Conservation (phyloP, 345 rosid genomes). For the Lepidium didymum region DNA sequence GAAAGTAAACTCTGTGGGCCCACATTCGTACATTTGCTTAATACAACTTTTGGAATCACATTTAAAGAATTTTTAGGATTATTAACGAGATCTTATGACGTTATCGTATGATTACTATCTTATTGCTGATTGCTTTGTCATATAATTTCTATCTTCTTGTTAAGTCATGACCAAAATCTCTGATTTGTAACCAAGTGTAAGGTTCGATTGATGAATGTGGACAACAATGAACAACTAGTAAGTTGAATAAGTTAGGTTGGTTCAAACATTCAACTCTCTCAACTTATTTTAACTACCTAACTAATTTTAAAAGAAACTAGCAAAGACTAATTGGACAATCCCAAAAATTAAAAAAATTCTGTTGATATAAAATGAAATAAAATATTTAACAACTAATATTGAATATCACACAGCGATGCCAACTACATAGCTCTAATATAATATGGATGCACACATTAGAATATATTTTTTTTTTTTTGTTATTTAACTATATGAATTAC, state of each 20-base stretch:
- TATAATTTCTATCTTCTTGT: background rate
- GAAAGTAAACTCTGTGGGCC: no score
- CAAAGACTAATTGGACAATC: background rate
- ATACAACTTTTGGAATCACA: no score
- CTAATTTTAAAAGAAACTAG: background rate
- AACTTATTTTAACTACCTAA: background rate
- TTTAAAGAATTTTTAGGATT: no score
- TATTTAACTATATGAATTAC: background rate
- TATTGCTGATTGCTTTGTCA: background rate
- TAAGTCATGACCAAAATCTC: background rate
- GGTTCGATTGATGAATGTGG: background rate
- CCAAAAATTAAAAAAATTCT: no score
- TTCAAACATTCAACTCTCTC: background rate
- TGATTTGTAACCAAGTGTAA: background rate
- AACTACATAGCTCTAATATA: background rate
- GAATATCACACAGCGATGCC: background rate
- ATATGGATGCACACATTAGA: background rate
- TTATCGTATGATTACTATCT: no score
- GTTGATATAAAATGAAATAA: background rate
- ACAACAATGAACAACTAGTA: background rate
- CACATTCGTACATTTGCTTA: no score
- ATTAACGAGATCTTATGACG: no score
- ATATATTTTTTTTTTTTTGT: background rate
- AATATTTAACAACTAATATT: background rate
- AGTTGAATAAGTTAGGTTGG: background rate